A percentile compares a stretch with the other conserved stretches of the same genome.
phyloP scores from a whole-genome alignment of 2,329 filamentous ascomycete genomes.

The Arthrobotrys iridis region DNA sequence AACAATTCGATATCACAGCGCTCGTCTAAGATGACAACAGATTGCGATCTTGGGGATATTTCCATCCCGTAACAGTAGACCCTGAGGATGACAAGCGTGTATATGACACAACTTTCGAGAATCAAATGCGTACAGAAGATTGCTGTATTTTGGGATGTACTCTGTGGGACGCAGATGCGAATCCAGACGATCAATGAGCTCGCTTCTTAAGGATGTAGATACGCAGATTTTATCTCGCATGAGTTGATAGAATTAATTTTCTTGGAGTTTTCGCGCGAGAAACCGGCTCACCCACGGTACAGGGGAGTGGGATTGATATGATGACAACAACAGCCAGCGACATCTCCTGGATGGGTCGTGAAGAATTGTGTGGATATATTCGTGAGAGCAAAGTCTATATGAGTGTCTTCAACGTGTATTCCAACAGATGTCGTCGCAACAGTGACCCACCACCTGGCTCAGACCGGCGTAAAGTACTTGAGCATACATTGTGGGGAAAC shows the following conservation, averaged over 20 bases:
- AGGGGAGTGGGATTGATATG: neutral
- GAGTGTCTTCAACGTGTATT: no score
- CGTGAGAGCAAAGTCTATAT: no score
- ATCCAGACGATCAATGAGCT: no score
- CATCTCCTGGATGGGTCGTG: no score
- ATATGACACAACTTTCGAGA: conserved; percentile 8
- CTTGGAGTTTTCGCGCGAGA: conserved; percentile 7
- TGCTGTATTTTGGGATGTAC: conserved; percentile 7
- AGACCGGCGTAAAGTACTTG: no score
- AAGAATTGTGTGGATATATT: no score
- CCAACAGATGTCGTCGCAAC: no score
- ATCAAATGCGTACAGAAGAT: conserved; percentile 14
- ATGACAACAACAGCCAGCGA: no score
- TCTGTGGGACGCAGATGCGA: neutral
- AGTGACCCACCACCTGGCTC: no score
- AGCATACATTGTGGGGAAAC: no score
- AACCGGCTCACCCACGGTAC: neutral
- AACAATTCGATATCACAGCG: conserved; percentile 22
- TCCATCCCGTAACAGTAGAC: conserved; percentile 10
- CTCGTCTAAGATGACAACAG: conserved; percentile 35
- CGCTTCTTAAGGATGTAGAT: conserved; percentile 13
- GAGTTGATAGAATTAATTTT: neutral
- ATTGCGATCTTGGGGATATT: conserved; percentile 35
- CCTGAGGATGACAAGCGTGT: neutral
- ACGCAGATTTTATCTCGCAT: neutral